Base-by-base conservation (phyloP, 1,284 basidiomycete species). In the Afroboletus lepidellus region DNA sequence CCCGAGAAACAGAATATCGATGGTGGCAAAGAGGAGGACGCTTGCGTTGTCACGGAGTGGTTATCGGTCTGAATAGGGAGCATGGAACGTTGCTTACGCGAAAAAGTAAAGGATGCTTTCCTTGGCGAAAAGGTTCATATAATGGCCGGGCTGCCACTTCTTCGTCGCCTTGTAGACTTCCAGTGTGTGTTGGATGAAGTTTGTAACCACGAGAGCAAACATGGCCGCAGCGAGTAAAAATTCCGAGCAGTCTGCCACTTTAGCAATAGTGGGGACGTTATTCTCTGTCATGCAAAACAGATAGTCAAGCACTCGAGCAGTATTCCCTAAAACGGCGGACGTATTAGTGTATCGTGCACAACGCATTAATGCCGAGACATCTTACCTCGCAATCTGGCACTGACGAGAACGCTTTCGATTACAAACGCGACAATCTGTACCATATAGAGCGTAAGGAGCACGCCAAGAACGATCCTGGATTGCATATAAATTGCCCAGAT, bases 401-500 rank as follows among this genome's bases (percentile, higher is more conserved):
- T 59, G 21, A n/a, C 0, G 3, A 21, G 21, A 32, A 48, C 8
- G 25, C 30, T 23, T 24, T n/a, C 5, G 8, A 48, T 11, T 2
- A 43, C n/a, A 11, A 37, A 24, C 25, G 25, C 3, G 12, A 59
- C 11, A 1, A 41, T 23, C 34, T 56, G 53, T 5, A 29, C 3
- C 3, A 20, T n/a, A 11, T 49, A 58, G 32, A 58, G n/a, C 1
- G 25, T 3, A 16, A 56, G 42, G 25, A 58, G 56, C 8, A 41
- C 15, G 15, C 33, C 36, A 18, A 58, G 36, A 11, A 58, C 41
- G 8, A 43, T 12, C 37, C 4, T 51, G 6, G 57, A 58, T 8
- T 20, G 37, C 15, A 13, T 4, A 20, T 58, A 58, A 23, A 58
- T 38, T 25, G 43, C 49, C 45, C 56, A 58, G 21, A 58, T 34